Base-by-base conservation (phyloP, 495 filamentous ascomycete species). In the Viridothelium virens region DNA sequence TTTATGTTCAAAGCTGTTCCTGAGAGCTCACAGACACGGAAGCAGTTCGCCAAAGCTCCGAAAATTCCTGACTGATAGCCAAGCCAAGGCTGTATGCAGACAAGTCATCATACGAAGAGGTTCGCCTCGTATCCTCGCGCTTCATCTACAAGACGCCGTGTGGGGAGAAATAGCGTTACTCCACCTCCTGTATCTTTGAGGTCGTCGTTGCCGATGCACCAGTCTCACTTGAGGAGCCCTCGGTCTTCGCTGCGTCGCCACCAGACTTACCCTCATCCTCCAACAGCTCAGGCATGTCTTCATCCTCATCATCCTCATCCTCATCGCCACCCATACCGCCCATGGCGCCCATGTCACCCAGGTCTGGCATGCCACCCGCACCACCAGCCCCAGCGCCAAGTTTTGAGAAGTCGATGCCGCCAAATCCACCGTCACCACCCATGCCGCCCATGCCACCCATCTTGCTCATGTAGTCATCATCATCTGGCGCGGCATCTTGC, bases 401-500 rank as follows among this genome's bases (percentile, higher is more conserved):
- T 53, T 53, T 53, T 18, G 48, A 53, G n/a, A 53, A 53, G 70
- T 66, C 62, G 71, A 73, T 75, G 50, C 76, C 78, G 61, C 73
- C 77, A 69, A 75, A 75, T 56, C 70, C 73, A 48, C 71, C 71
- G 36, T 75, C 74, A 66, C 74, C 73, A 70, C 67, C 69, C 70
- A 73, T 72, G 50, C 70, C 77, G 69, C 76, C 75, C 73, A 89
- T 83, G 68, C 87, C 86, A 68, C 83, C 87, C 76, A 93, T 86
- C 76, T 83, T 81, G 75, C 80, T 81, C 71, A 83, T 83, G 69
- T 83, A 84, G 70, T 77, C 77, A 74, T 96, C 91, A 39, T 96
- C 91, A 46, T 96, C 93, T 33, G 82, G 79, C 18, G 80, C 87
- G 72, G 88, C 91, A 72, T 97, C 89, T 80, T 98, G 94, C 84